These are phyloP conservation scores for Przewalskia tangutica DNA, from an alignment of 257 asterid species.

Conservation along the genomic window DNA sequence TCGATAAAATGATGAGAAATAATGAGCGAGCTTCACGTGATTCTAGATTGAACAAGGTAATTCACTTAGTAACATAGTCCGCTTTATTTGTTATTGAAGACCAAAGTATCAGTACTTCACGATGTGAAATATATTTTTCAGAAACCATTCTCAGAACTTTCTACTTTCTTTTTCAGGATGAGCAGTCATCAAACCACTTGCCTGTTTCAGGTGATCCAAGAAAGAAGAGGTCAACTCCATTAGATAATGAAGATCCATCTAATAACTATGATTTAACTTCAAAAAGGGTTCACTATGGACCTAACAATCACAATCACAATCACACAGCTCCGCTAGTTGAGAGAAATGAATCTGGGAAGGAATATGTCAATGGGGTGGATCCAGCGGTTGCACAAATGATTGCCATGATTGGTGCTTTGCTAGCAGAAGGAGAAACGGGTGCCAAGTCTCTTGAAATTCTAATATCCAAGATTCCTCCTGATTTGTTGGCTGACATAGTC, in stretches of 20 bases:
- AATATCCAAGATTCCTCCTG: constrained; percentile 75
- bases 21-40: constrained; percentile 83
- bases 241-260: constrained; percentile 52
- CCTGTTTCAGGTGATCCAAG: constrained; percentile 45
- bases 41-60: constrained; percentile 63
- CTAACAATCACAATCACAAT: constrained; percentile 12
- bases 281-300: constrained; percentile 57
- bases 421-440: constrained; percentile 97
- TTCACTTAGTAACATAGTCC: neutral
- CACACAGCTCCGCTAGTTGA: constrained; percentile 29
- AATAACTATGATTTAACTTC: constrained; percentile 30
- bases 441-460: constrained; percentile 80
- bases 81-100: neutral
- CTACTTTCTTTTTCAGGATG: constrained; percentile 46
- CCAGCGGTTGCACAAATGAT: constrained; percentile 76
- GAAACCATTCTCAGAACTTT: constrained; percentile 11
- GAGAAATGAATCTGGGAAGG: constrained; percentile 39
- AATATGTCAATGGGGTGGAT: constrained; percentile 49
- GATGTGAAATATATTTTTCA: neutral
- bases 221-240: constrained; percentile 54
- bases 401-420: constrained; percentile 81
- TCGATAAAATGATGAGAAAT: constrained; percentile 72
- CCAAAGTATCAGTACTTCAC: neutral
- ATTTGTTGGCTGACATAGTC: constrained; percentile 94
- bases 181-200: constrained; percentile 39